Percentiles rank a stretch among this genome's conserved stretches.
These are phyloP conservation scores for Halophytophthora batemanensis DNA, from an alignment of 352 stramenopile genomes.

Conservation along the genomic window DNA sequence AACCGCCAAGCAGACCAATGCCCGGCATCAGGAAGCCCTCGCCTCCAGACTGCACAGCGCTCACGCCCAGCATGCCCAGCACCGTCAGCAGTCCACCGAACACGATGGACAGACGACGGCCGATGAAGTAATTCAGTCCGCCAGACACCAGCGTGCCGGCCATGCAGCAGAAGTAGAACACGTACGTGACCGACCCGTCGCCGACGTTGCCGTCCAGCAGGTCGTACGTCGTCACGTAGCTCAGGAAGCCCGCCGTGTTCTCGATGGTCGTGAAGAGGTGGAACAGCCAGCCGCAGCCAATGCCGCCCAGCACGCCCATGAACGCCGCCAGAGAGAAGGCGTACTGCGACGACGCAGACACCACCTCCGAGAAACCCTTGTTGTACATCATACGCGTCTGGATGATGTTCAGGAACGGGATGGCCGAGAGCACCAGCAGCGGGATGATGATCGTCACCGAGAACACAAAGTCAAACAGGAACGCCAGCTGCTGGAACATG, in stretches of 20 bases:
- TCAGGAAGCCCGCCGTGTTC: conserved; percentile 70
- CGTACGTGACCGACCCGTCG: conserved; percentile 60
- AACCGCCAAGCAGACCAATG: conserved; percentile 52
- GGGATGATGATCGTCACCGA: conserved; percentile 68
- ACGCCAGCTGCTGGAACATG: conserved; percentile 78
- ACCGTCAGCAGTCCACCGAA: conserved; percentile 63
- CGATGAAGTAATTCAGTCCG: conserved; percentile 67
- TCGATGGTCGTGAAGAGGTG: conserved; percentile 76
- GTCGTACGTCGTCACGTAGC: conserved; percentile 76
- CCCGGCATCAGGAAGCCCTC: conserved; percentile 61
- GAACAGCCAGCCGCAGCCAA: conserved; percentile 77
- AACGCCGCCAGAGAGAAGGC: conserved; percentile 79
- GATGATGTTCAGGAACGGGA: conserved; percentile 86
- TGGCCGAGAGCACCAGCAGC: conserved; percentile 74
- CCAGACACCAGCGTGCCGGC: conserved; percentile 52
- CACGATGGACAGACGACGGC: conserved; percentile 72
- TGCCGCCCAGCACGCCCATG: conserved; percentile 67
- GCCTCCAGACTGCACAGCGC: conserved; percentile 46
- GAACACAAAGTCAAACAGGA: conserved; percentile 87
- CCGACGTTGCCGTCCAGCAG: conserved; percentile 57
- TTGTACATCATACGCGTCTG: conserved; percentile 92
- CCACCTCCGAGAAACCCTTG: conserved; percentile 82
- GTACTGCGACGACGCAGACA: conserved; percentile 85
- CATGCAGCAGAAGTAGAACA: conserved; percentile 59
- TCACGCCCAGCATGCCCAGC: conserved; percentile 69